phyloP scores from a whole-genome alignment of 202 grass and related monocot genomes.

The Panicum hallii region DNA sequence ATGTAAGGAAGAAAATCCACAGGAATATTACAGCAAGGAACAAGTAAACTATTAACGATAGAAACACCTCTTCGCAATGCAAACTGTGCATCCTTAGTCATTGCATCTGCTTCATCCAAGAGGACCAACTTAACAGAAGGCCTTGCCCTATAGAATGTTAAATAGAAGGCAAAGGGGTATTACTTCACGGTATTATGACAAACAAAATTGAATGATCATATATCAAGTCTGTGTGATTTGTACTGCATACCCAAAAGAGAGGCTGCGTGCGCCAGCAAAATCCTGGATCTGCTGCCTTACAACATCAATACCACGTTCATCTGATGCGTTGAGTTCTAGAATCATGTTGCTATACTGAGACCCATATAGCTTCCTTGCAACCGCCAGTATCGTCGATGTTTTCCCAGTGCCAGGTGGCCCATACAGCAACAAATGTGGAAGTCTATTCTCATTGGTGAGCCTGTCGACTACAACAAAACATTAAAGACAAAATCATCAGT shows the following conservation, averaged over 20 bases:
- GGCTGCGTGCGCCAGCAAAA: slow-evolving; percentile 83
- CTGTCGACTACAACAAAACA: slow-evolving; percentile 65
- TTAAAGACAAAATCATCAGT: slow-evolving; percentile 21
- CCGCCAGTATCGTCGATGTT: slow-evolving; percentile 92
- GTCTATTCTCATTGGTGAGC: slow-evolving; percentile 90
- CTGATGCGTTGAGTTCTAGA: slow-evolving; percentile 93
- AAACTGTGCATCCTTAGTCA: slow-evolving; percentile 99
- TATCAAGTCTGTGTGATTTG: background rate
- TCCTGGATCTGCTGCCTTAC: slow-evolving; percentile 96
- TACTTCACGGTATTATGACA: background rate
- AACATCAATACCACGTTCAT: slow-evolving; percentile 91
- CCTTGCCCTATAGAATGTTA: slow-evolving; percentile 69
- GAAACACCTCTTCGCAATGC: slow-evolving; percentile 87
- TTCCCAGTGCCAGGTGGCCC: slow-evolving; percentile 90
- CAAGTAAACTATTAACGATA: slow-evolving; percentile 34
- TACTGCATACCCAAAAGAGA: slow-evolving; percentile 76
- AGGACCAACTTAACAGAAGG: slow-evolving; percentile 91
- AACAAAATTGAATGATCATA: background rate
- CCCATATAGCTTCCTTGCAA: slow-evolving; percentile 91
- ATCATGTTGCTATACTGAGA: slow-evolving; percentile 95
- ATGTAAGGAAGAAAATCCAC: slow-evolving; percentile 18
- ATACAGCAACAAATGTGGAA: slow-evolving; percentile 89
- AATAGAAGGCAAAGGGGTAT: slow-evolving; percentile 41
- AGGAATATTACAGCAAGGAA: background rate
- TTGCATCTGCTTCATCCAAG: slow-evolving; percentile 95